A percentile compares a stretch with the other conserved stretches of the same genome.
phyloP scores from a whole-genome alignment of 1,284 basidiomycete genomes.

The Vanrija sp. region DNA sequence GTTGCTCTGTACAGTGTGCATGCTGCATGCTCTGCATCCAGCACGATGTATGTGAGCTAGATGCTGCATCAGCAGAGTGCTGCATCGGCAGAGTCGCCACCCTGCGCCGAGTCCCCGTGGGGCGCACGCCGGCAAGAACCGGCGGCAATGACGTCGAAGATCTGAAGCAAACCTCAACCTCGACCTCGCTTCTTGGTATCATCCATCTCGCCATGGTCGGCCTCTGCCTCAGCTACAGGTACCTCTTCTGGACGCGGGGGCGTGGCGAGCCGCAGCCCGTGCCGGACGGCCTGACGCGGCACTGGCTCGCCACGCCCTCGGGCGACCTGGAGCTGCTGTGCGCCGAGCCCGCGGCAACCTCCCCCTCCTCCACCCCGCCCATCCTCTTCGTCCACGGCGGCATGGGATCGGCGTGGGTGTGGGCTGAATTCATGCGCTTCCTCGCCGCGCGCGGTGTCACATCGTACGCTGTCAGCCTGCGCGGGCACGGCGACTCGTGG shows the following conservation, averaged over 20 bases:
- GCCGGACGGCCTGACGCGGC: slow-evolving; percentile 1
- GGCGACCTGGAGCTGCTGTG: slow-evolving; percentile 7
- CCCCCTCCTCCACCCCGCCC: background rate
- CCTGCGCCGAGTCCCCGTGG: too few relatives aligned
- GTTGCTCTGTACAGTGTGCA: too few relatives aligned
- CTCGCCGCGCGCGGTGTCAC: slow-evolving; percentile 1
- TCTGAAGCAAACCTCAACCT: too few relatives aligned
- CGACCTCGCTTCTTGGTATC: too few relatives aligned
- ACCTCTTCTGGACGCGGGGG: slow-evolving; percentile 7
- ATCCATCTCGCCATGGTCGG: background rate
- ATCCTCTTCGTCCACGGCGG: slow-evolving; percentile 13
- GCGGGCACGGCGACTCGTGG: slow-evolving; percentile 12
- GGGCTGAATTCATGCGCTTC: slow-evolving; percentile 11
- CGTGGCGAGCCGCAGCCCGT: background rate
- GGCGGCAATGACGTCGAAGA: too few relatives aligned
- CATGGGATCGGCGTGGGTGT: slow-evolving; percentile 13
- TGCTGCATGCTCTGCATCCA: too few relatives aligned
- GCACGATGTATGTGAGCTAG: too few relatives aligned
- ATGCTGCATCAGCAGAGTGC: too few relatives aligned
- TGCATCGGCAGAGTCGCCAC: too few relatives aligned
- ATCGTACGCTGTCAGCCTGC: slow-evolving; percentile 6
- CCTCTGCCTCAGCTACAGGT: slow-evolving; percentile 4
- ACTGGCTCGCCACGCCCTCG: slow-evolving; percentile 4
- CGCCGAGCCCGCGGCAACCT: background rate
- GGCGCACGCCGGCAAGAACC: too few relatives aligned